A percentile compares a stretch with the other conserved stretches of the same genome.
phyloP scores from a whole-genome alignment of 805 yeast species.

The Dipodascus albidus region DNA sequence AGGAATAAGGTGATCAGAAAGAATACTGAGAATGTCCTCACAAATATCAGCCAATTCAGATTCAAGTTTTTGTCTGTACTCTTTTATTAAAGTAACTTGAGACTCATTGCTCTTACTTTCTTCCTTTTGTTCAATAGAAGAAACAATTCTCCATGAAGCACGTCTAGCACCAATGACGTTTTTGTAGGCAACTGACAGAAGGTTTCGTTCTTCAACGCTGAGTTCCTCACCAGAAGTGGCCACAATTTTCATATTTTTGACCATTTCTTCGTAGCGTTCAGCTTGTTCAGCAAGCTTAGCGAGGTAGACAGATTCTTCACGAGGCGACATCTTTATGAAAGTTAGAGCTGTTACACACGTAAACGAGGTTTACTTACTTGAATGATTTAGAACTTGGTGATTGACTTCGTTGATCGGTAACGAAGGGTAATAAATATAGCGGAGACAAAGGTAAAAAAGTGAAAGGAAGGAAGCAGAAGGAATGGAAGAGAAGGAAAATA shows the following conservation, averaged over 20 bases:
- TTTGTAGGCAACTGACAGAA: conserved; percentile 94
- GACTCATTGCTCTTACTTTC: conserved; percentile 89
- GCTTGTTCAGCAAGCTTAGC: conserved; percentile 99
- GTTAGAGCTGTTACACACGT: not conserved
- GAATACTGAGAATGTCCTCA: conserved; percentile 82
- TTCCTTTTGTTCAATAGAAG: conserved; percentile 96
- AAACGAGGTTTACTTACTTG: not conserved
- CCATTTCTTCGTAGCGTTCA: conserved; percentile 99
- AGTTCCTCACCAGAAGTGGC: conserved; percentile 93
- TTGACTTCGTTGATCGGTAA: not conserved
- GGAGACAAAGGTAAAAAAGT: not conserved
- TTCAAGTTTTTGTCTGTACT: conserved; percentile 91
- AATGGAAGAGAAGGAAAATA: conserved; percentile 3
- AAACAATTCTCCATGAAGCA: conserved; percentile 98
- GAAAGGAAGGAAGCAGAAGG: not conserved
- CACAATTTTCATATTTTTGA: conserved; percentile 94
- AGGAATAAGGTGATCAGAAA: conserved; percentile 83
- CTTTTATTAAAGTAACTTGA: conserved; percentile 83
- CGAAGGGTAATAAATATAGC: not conserved
- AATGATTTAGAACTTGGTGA: not conserved
- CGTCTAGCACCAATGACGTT: conserved; percentile 98
- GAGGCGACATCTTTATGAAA: conserved; percentile 22
- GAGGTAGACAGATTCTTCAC: conserved; percentile 92
- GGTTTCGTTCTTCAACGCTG: conserved; percentile 95
- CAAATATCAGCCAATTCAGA: conserved; percentile 85